Evolutionary conservation across 2,329 filamentous ascomycete genomes (phyloP).

Genomic region (Hypoxylon sp.): DNA sequence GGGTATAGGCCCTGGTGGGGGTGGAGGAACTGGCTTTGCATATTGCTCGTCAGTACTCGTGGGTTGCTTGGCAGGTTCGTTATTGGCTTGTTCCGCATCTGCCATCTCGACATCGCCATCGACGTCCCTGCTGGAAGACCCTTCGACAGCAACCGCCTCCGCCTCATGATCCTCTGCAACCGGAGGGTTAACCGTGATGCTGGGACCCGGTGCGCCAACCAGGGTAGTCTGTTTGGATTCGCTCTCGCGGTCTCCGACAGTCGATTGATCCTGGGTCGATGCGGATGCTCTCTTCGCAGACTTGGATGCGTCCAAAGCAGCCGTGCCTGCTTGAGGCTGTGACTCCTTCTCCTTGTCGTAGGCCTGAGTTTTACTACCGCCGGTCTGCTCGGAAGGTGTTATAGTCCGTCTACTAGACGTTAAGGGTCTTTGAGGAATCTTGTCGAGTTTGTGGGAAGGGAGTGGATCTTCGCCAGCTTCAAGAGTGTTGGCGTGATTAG

Average conservation of each 20-base stretch:
- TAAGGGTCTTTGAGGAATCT: slow-evolving; percentile 67
- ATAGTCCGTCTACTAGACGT: slow-evolving; percentile 69
- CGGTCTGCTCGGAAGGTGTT: slow-evolving; percentile 67
- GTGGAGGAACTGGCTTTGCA: slow-evolving; percentile 61
- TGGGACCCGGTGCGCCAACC: slow-evolving; percentile 56
- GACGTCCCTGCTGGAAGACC: slow-evolving; percentile 60
- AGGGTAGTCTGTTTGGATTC: slow-evolving; percentile 65
- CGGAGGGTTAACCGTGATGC: slow-evolving; percentile 61
- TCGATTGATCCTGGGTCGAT: slow-evolving; percentile 64
- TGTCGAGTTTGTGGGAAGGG: slow-evolving; percentile 69
- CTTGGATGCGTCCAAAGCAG: slow-evolving; percentile 56
- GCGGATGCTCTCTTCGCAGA: slow-evolving; percentile 63
- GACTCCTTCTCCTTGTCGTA: slow-evolving; percentile 65
- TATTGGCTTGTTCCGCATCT: slow-evolving; percentile 70
- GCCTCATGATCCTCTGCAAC: slow-evolving; percentile 55
- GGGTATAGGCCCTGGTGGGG: slow-evolving; percentile 63
- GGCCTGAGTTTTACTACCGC: slow-evolving; percentile 59
- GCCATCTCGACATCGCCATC: slow-evolving; percentile 78
- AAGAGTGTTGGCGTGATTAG: slow-evolving; percentile 70
- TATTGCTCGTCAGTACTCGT: slow-evolving; percentile 59
- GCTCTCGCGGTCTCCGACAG: slow-evolving; percentile 59
- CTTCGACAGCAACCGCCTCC: slow-evolving; percentile 54
- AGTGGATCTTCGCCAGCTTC: slow-evolving; percentile 69
- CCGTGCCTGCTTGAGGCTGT: slow-evolving; percentile 52
- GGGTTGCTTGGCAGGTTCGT: slow-evolving; percentile 56